Conservation (phyloP, 257 asterid species). For the Petrea volubilis region DNA sequence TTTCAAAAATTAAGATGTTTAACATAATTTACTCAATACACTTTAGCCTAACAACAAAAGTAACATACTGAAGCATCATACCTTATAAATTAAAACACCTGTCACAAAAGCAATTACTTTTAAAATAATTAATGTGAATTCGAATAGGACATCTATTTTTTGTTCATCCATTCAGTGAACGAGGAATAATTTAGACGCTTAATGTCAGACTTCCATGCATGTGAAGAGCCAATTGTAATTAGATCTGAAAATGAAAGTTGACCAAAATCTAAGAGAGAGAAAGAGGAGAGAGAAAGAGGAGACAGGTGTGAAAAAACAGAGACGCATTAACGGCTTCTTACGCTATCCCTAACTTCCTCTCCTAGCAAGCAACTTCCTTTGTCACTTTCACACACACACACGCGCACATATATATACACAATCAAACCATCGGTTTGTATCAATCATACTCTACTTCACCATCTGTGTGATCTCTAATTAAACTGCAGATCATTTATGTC, state of each 20-base stretch:
- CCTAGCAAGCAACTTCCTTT: conserved; percentile 21
- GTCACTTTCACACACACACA: not conserved
- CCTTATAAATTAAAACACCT: too few relatives aligned
- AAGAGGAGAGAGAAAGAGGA: not conserved
- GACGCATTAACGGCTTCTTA: not conserved
- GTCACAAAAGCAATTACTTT: too few relatives aligned
- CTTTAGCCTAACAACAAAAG: too few relatives aligned
- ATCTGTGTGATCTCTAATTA: not conserved
- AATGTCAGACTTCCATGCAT: too few relatives aligned
- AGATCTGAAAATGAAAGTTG: not conserved
- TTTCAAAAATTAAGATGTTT: too few relatives aligned
- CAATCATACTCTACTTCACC: not conserved
- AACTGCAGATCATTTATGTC: conserved; percentile 36
- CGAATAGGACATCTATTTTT: too few relatives aligned
- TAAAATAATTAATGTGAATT: too few relatives aligned
- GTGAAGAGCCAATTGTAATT: not conserved
- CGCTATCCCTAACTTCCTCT: not conserved
- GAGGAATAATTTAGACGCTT: too few relatives aligned
- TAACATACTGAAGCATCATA: too few relatives aligned
- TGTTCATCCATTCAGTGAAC: too few relatives aligned
- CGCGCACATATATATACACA: not conserved
- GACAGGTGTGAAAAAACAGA: not conserved
- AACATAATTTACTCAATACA: too few relatives aligned
- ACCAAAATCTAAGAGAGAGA: not conserved
- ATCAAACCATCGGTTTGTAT: not conserved